Base-by-base conservation (phyloP, 1,139 yeast species). In the Kodamaea sp. region DNA sequence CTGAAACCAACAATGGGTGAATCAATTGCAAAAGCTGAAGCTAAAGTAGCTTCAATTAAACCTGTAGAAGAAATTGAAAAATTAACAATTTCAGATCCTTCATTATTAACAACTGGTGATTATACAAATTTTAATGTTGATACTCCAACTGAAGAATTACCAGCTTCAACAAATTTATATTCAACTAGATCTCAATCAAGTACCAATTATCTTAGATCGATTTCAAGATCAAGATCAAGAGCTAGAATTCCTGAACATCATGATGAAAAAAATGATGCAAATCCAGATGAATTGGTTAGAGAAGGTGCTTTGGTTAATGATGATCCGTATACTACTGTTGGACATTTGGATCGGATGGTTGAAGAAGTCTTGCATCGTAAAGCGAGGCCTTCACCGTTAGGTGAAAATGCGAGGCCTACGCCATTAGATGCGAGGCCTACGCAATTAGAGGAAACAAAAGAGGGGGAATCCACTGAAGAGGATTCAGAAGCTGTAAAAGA, bases 171-270 rank as follows among this genome's bases (percentile, higher is more conserved):
- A 8, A 57, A 58, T 36, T 54, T 61, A 46, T 65, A 53, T 40
- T 45, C 63, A 6, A 47, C 55, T 15, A 61, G 73, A 42, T 62
- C 72, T 0, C 51, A 48, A 29, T 58, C 71, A 23, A 65, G 75
- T 4, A 66, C 70, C n/a, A 68, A 69, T 49, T 80, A 79, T 50
- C 64, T 80, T 46, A 69, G 85, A 46, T 71, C 81, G 1, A 78
- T 80, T 36, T 79, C 85, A 1, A 68, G 84, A 56, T 79, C 85
- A 2, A 67, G 84, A 51, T 76, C 83, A 8, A 70, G 84, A 57
- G 75, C 82, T 8, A 70, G 83, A 56, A 64, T 60, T 35, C 63
- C 63, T 4, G 38, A 46, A 26, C 54, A 48, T 28, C 44, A 41
- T n/a, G 60, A 54, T 37, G 74, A 64, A 42, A 68, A 67, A 54